Percentiles rank a stretch among this genome's conserved stretches.
Evolutionary conservation across 192 early-diverging fungal genomes (phyloP).

Genomic region (Rhizophagus sp.): DNA sequence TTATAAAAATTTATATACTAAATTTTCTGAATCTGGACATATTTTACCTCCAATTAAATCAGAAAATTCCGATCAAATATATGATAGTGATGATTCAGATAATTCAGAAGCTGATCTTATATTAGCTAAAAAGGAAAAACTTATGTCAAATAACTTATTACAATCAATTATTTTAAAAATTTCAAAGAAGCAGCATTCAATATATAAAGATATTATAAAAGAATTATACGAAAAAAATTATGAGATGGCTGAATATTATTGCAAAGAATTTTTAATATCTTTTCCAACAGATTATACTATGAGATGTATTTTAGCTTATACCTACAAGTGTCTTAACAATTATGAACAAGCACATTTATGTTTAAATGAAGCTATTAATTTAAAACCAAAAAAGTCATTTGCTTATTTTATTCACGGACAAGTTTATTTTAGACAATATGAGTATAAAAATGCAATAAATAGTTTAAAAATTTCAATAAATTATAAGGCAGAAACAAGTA

Average conservation of each 20-base stretch:
- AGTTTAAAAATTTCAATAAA: not conserved
- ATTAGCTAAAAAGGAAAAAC: not conserved
- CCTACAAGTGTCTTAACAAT: not conserved
- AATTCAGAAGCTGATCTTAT: not conserved
- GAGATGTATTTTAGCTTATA: not conserved
- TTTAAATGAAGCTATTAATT: not conserved
- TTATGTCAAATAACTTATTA: not conserved
- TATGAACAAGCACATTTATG: not conserved
- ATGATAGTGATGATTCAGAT: not conserved
- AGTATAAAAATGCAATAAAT: not conserved
- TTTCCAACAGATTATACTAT: not conserved
- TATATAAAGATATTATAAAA: not conserved
- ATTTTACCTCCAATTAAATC: not conserved
- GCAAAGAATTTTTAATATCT: not conserved
- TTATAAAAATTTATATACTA: not conserved
- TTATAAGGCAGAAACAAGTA: not conserved
- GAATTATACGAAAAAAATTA: not conserved
- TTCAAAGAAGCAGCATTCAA: not conserved
- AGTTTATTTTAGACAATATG: not conserved
- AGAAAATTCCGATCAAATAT: not conserved
- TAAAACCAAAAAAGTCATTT: not conserved
- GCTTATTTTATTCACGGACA: not conserved
- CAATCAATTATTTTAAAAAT: no score
- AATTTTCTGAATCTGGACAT: not conserved
- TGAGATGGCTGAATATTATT: not conserved